These are phyloP conservation scores for Suillus decipiens DNA, from an alignment of 768 basidiomycete species.

Conservation along the genomic window DNA sequence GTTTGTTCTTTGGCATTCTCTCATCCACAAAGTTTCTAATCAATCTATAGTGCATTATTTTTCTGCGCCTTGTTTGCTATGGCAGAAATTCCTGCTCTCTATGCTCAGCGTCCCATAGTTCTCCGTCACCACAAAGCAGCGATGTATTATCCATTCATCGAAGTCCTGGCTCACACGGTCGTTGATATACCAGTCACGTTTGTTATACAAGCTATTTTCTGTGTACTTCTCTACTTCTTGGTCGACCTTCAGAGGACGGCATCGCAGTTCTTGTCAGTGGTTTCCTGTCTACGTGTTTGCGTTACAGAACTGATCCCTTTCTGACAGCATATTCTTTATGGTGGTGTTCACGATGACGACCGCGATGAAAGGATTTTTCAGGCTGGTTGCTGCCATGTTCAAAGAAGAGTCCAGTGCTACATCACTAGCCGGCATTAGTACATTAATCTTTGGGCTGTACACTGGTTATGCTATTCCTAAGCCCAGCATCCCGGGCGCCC, in stretches of 20 bases:
- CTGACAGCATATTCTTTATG: slow-evolving; percentile 55
- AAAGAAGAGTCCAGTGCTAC: slow-evolving; percentile 62
- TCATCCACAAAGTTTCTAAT: slow-evolving; percentile 13
- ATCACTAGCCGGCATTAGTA: slow-evolving; percentile 52
- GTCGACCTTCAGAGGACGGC: slow-evolving; percentile 56
- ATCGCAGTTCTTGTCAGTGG: slow-evolving; percentile 65
- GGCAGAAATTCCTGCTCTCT: slow-evolving; percentile 57
- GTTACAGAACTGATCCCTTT: slow-evolving; percentile 2
- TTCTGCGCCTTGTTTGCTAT: slow-evolving; percentile 60
- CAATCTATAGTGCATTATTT: slow-evolving; percentile 47
- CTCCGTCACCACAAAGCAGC: slow-evolving; percentile 45
- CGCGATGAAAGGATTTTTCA: slow-evolving; percentile 77
- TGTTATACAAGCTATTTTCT: slow-evolving; percentile 35
- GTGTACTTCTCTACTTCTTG: slow-evolving; percentile 58
- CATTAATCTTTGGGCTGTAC: slow-evolving; percentile 58
- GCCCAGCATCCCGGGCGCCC: slow-evolving; percentile 64
- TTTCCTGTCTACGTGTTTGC: slow-evolving; percentile 21
- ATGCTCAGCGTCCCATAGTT: slow-evolving; percentile 46
- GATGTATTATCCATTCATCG: slow-evolving; percentile 53
- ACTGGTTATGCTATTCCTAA: slow-evolving; percentile 61
- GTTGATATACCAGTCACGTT: slow-evolving; percentile 49
- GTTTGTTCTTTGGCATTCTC: slow-evolving; percentile 35
- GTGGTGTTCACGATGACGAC: slow-evolving; percentile 59
- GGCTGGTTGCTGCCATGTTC: slow-evolving; percentile 62
- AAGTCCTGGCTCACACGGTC: slow-evolving; percentile 46